These are phyloP conservation scores for Punica granatum DNA, from an alignment of 345 rosid species.

Conservation along the genomic window DNA sequence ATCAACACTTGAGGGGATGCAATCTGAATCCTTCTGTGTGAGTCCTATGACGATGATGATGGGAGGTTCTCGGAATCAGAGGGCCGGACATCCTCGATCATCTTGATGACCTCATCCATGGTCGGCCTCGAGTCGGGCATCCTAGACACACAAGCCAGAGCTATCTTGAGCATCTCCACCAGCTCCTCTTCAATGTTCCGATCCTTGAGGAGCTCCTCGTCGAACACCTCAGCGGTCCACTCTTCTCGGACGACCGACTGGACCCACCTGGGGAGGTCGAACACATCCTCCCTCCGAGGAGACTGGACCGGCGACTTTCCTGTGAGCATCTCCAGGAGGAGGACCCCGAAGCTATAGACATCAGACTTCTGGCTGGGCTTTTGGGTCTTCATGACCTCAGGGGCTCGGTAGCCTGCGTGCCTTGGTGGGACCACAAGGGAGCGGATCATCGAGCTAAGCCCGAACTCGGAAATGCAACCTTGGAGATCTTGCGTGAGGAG, in stretches of 20 bases:
- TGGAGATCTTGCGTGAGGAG: conserved; percentile 49
- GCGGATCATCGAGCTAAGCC: conserved; percentile 54
- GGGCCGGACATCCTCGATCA: conserved; percentile 72
- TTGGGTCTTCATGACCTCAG: conserved; percentile 55
- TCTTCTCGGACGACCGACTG: conserved; percentile 86
- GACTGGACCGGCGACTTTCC: conserved; percentile 73
- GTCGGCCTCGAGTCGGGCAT: conserved; percentile 69
- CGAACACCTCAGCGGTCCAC: conserved; percentile 94
- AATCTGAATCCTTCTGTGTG: not conserved
- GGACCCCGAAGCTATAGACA: conserved; percentile 80
- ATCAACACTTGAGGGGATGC: not conserved
- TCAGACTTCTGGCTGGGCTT: conserved; percentile 59
- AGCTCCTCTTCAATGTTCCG: conserved; percentile 77
- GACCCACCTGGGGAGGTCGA: conserved; percentile 86
- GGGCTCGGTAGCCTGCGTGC: conserved; percentile 72
- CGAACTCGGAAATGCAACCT: conserved; percentile 67
- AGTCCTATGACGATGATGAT: conserved; percentile 19
- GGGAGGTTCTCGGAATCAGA: conserved; percentile 48
- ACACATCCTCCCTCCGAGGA: conserved; percentile 46
- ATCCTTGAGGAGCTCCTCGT: conserved; percentile 58
- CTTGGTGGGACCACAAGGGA: conserved; percentile 45
- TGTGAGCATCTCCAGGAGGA: conserved; percentile 76
- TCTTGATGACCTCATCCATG: conserved; percentile 64
- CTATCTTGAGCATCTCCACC: conserved; percentile 92
- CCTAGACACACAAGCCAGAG: conserved; percentile 70